Evolutionary conservation across 371 early-diverging fungal genomes (phyloP).

Genomic region (Mortierella sp.): DNA sequence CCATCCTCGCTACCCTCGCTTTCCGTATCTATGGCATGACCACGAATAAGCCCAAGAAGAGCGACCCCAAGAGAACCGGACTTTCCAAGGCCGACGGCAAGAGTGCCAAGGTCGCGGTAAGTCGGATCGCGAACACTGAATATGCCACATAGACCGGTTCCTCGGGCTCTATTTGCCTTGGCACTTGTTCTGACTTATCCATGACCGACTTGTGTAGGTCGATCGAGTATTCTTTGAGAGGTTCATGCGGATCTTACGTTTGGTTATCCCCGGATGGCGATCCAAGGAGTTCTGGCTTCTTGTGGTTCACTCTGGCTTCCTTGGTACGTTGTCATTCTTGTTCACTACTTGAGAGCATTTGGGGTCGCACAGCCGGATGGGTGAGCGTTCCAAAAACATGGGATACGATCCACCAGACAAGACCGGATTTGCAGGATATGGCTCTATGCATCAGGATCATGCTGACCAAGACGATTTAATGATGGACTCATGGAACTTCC

Average conservation of each 20-base stretch:
- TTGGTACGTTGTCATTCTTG: conserved; percentile 60
- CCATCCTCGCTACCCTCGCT: conserved; percentile 44
- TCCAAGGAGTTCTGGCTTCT: conserved; percentile 86
- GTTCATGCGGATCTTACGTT: conserved; percentile 71
- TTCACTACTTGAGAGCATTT: too few relatives aligned
- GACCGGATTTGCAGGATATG: too few relatives aligned
- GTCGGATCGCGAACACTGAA: neutral
- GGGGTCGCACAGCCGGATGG: neutral
- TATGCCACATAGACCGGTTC: too few relatives aligned
- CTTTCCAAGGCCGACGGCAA: conserved; percentile 43
- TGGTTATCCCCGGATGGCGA: conserved; percentile 82
- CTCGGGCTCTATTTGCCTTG: too few relatives aligned
- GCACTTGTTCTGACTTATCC: neutral
- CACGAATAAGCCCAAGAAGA: conserved; percentile 38
- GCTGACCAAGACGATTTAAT: conserved; percentile 3
- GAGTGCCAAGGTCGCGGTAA: conserved; percentile 49
- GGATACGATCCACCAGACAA: too few relatives aligned
- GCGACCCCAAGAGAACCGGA: conserved; percentile 35
- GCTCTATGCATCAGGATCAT: too few relatives aligned
- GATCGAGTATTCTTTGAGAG: conserved; percentile 81
- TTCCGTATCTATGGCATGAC: conserved; percentile 51
- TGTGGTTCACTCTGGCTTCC: conserved; percentile 82
- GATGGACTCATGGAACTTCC: too few relatives aligned
- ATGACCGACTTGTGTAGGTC: conserved; percentile 57
- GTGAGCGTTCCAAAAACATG: neutral